phyloP scores from a whole-genome alignment of 129 eudicot genomes.

The Saposhnikovia divaricata region DNA sequence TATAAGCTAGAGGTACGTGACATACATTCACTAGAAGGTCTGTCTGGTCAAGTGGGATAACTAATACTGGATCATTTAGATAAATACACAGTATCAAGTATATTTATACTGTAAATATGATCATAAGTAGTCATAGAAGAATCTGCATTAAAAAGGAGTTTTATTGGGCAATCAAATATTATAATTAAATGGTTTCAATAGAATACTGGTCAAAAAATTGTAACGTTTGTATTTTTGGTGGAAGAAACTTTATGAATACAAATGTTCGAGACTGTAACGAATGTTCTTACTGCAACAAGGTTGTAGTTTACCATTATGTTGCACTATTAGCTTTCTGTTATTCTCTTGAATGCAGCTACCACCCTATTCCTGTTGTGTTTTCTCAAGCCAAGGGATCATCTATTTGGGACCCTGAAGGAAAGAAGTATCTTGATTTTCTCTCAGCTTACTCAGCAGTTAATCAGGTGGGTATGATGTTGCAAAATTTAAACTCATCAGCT shows the following conservation, averaged over 20 bases:
- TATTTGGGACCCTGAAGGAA: slow-evolving; percentile 98
- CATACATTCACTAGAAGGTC: background rate
- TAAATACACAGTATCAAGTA: background rate
- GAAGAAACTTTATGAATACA: background rate
- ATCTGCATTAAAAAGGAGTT: background rate
- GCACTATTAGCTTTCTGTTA: slow-evolving; percentile 3
- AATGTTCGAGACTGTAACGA: background rate
- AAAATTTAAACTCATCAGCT: background rate
- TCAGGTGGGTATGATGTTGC: slow-evolving; percentile 41
- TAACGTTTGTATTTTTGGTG: background rate
- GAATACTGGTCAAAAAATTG: too few relatives aligned
- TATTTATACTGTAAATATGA: background rate
- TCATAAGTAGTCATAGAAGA: background rate
- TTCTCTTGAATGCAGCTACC: slow-evolving; percentile 53
- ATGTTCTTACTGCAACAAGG: background rate
- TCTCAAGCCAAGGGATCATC: slow-evolving; percentile 89
- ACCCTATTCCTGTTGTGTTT: slow-evolving; percentile 88
- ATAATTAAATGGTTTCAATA: too few relatives aligned
- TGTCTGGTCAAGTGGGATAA: background rate
- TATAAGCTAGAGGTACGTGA: background rate
- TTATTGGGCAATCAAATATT: background rate
- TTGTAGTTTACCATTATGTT: background rate
- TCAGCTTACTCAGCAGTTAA: slow-evolving; percentile 99
- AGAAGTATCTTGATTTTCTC: slow-evolving; percentile 80
- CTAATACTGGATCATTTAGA: background rate